phyloP scores from a whole-genome alignment of 148 eudicot genomes.

The Persicaria tinctoria region DNA sequence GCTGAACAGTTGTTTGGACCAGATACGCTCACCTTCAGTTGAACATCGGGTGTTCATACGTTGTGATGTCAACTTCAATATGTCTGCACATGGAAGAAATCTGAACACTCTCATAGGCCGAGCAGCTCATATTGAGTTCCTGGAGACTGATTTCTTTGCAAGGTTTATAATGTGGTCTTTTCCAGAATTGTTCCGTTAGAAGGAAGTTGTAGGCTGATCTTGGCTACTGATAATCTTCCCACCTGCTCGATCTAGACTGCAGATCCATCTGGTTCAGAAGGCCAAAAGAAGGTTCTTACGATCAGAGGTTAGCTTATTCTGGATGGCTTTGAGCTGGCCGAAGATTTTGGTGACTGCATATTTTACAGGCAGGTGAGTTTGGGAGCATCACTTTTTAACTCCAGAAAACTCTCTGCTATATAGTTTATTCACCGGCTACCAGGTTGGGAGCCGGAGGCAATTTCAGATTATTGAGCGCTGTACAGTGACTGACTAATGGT shows the following conservation, averaged over 20 bases:
- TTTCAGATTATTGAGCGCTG: neutral
- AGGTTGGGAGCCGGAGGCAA: neutral
- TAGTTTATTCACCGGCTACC: neutral
- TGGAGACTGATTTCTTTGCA: conserved; percentile 86
- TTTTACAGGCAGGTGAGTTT: conserved; percentile 4
- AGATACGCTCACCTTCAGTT: conserved; percentile 70
- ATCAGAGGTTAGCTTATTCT: neutral
- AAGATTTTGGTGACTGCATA: neutral
- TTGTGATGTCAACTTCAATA: conserved; percentile 89
- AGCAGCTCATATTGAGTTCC: conserved; percentile 95
- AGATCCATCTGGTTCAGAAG: neutral
- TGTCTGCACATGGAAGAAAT: conserved; percentile 72
- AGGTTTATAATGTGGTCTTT: conserved; percentile 96
- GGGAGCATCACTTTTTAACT: conserved; percentile 1
- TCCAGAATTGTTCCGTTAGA: conserved; percentile 63
- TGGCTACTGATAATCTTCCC: neutral
- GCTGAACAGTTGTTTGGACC: conserved; percentile 83
- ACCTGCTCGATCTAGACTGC: no score
- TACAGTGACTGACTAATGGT: neutral
- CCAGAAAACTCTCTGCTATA: neutral
- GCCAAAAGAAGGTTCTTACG: no score
- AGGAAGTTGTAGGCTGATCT: neutral
- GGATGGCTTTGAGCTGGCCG: conserved; percentile 6
- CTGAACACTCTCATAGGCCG: conserved; percentile 89
- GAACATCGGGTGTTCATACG: conserved; percentile 57